phyloP scores from a whole-genome alignment of 768 basidiomycete genomes.

The Termitomyces sp. region DNA sequence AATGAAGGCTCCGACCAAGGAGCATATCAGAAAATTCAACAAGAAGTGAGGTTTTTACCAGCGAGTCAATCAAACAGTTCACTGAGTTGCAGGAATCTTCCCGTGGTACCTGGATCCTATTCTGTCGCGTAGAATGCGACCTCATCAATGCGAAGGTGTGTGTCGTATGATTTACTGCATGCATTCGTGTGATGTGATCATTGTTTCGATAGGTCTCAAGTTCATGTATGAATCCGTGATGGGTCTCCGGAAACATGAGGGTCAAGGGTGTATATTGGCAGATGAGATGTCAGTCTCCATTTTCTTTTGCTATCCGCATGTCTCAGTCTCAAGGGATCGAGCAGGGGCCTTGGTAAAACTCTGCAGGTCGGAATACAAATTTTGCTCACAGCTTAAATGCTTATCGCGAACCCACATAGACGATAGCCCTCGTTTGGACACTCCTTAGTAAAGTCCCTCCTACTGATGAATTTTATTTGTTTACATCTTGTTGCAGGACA shows the following conservation, averaged over 20 bases:
- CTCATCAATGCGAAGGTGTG: constrained; percentile 88
- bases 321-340: constrained; percentile 16
- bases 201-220: constrained; percentile 52
- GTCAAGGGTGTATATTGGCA: constrained; percentile 92
- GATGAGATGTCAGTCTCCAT: constrained; percentile 79
- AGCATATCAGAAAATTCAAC: constrained; percentile 66
- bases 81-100: constrained; percentile 44
- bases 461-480: background rate
- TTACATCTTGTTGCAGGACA: constrained; percentile 55
- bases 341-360: constrained; percentile 95
- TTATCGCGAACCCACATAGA: constrained; percentile 40
- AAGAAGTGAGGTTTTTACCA: constrained; percentile 51
- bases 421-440: constrained; percentile 91
- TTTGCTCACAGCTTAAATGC: background rate
- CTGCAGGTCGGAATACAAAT: constrained; percentile 51
- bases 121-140: constrained; percentile 71
- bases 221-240: constrained; percentile 97
- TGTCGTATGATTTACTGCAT: background rate
- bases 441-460: constrained; percentile 65
- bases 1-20: constrained; percentile 75
- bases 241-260: constrained; percentile 89
- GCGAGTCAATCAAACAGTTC: constrained; percentile 3
- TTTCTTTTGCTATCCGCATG: background rate
- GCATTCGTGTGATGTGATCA: background rate
- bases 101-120: constrained; percentile 84